phyloP scores from a whole-genome alignment of 345 rosid species.

The Eucalyptus tenuipes region DNA sequence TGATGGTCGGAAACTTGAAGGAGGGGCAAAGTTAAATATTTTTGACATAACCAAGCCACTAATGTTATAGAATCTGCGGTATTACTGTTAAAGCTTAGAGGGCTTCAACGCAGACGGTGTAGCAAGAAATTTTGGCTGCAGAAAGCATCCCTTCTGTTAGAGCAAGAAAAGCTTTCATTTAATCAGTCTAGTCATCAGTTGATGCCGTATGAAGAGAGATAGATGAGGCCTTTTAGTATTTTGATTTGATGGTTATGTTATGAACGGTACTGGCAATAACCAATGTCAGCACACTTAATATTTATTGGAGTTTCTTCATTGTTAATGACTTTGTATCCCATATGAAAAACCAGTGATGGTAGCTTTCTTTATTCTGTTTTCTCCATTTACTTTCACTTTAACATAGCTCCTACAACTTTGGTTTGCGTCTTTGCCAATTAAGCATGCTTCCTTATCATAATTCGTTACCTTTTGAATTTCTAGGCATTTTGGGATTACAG shows the following conservation, averaged over 20 bases:
- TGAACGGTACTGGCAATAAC: background rate
- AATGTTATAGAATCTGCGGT: background rate
- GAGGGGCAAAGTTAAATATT: background rate
- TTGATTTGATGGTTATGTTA: background rate
- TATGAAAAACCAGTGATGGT: background rate
- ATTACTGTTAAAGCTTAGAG: background rate
- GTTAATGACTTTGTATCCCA: background rate
- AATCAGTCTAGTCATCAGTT: background rate
- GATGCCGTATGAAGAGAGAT: background rate
- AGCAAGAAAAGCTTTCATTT: background rate
- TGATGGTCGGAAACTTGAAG: background rate
- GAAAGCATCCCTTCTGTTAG: background rate
- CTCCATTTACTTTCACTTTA: background rate
- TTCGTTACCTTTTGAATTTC: background rate
- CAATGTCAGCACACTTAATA: background rate
- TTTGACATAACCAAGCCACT: background rate
- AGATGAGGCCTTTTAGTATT: background rate
- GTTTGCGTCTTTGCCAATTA: background rate
- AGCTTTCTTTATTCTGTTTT: background rate
- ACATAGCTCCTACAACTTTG: background rate
- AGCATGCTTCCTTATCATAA: background rate
- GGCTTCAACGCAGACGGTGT: background rate
- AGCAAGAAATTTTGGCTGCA: background rate
- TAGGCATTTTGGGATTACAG: constrained; percentile 89
- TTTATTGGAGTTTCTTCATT: background rate